Evolutionary conservation across 2,329 filamentous ascomycete species (phyloP), one percentile per base, ranked within the genome.

Genomic region (Teratosphaeria nubilosa): DNA sequence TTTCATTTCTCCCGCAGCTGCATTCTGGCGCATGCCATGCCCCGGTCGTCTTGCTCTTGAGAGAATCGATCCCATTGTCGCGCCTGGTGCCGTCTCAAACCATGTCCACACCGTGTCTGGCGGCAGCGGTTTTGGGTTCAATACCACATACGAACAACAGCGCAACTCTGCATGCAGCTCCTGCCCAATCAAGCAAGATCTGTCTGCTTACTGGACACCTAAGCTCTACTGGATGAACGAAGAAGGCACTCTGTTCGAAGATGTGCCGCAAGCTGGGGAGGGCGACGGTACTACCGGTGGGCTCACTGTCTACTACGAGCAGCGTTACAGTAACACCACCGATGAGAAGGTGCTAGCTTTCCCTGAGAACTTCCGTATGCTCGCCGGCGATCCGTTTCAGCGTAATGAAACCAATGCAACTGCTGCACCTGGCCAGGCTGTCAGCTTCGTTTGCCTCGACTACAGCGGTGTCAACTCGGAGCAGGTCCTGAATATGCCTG

Each of bases 131-230:
- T 91, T 91, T 66, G 77, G 80, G 62, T 75, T 83, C 63, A 78
- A 73, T 56, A 84, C 86, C 68, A 83, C 79, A 50, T 87, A 84
- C 65, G 76, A 82, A 58, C 76, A 81, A 52, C 78, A 88, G 30
- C 72, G 75, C 60, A 70, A 78, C 57, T 88, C 86, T 32, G 78
- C 80, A 27, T 92, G 88, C 78, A 87, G 84, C 54, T 88, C 85
- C 34, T 86, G 88, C 70, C 79, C 60, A 9, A 54, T 62, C 53
- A 83, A 80, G 65, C 82, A 82, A 57, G 87, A 91, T 73, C 78
- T 83, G 69, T 87, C 82, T 65, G 86, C 86, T 72, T 91, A 92
- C 77, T 91, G 88, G 88, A 84, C 85, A 58, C 87, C 88, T 1
- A 77, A 78, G 30, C 75, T 91, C 2, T 91, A 85, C 74, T 90